Evolutionary conservation across 495 filamentous ascomycete genomes (phyloP), one percentile per base, ranked within the genome.

Genomic region (Saxispiralis lemnorum): DNA sequence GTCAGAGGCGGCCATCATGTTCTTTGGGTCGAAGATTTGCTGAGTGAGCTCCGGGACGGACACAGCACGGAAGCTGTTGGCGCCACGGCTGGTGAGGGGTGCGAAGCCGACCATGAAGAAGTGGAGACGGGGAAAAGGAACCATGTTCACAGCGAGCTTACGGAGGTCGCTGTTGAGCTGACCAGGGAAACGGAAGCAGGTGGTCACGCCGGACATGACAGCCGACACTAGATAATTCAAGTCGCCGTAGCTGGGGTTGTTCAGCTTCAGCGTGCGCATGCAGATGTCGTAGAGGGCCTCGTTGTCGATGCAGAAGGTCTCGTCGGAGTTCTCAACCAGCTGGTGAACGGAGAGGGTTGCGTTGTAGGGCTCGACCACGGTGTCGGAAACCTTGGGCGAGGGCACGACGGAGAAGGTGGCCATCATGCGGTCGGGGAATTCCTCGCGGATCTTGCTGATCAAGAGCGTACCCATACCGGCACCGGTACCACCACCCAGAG

Each of bases 41-140:
- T 99, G 89, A 60, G 89, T 99, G 66, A 99, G 75, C 74, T 99
- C 89, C 30, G 92, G 89, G 47, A 99, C 89, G 60, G 77, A 83
- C 64, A 99, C 79, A 51, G 92, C 86, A 62, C 89, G 92, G 89
- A 96, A 99, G 49, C 78, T 79, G 74, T 86, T 61, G 56, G 87
- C 76, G 59, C 87, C 85, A 65, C 89, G 85, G 74, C 82, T 88
- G 62, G 89, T 99, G 54, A 99, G 78, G 62, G 89, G 89, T 64
- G 89, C 88, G 66, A 99, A 99, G 63, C 89, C 89, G 63, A 99
- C 92, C 89, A 99, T 99, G 81, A 99, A 99, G 82, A 99, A 99
- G 69, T 99, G 89, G 43, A 99, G 83, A 81, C 89, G 89, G 58
- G 89, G 89, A 80, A 99, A 99, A 46, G 89, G 89, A 72, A 99